Conservation (phyloP, 192 early-diverging fungal genomes). For the Spizellomyces punctatus region DNA sequence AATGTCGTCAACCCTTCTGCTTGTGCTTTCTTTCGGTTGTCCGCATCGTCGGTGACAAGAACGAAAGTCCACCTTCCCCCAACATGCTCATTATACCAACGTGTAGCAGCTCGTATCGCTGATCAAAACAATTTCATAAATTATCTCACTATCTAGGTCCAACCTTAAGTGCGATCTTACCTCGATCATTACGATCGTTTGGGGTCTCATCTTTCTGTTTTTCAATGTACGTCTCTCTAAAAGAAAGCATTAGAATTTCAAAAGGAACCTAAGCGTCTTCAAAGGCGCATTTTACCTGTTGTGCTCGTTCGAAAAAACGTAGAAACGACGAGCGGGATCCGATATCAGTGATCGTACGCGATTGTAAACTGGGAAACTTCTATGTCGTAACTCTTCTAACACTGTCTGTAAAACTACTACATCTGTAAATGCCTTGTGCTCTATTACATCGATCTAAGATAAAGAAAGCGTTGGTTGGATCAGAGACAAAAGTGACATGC, state of each 20-base stretch:
- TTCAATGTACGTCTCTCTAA: conserved; percentile 87
- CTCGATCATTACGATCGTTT: conserved; percentile 93
- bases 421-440: conserved; percentile 82
- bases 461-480: not conserved
- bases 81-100: conserved; percentile 86
- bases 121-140: conserved; percentile 10
- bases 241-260: conserved; percentile 11
- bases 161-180: conserved; percentile 1
- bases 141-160: conserved; percentile 30
- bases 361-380: conserved; percentile 78
- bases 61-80: conserved; percentile 48
- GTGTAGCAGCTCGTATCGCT: conserved; percentile 82
- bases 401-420: conserved; percentile 95
- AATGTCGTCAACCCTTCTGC: conserved; percentile 67
- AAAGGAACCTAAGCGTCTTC: too few species aligned
- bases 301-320: conserved; percentile 96
- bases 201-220: conserved; percentile 77
- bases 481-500: too few species aligned
- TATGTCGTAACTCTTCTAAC: conserved; percentile 85
- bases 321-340: conserved; percentile 78
- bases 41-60: conserved; percentile 88
- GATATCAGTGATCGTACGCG: conserved; percentile 73
- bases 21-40: conserved; percentile 73
- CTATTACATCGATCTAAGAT: conserved; percentile 87
- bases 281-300: too few species aligned